Evolutionary conservation across 441 rosid species (phyloP).

Genomic region (Biscutella auriculata): DNA sequence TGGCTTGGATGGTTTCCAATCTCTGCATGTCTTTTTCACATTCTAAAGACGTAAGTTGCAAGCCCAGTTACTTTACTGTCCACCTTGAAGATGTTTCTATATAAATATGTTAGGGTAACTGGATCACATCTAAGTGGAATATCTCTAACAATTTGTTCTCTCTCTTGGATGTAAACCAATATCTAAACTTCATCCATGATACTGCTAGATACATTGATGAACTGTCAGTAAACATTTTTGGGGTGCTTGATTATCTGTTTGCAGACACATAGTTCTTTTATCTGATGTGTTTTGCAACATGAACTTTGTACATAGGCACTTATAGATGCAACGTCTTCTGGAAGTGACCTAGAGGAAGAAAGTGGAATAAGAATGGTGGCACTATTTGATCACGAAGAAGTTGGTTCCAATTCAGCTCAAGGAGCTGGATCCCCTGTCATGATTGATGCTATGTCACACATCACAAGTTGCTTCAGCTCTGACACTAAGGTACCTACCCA

Average conservation of each 20-base stretch:
- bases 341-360: slow-evolving; percentile 59
- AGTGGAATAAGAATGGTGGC: slow-evolving; percentile 92
- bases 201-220: neutral
- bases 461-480: slow-evolving; percentile 58
- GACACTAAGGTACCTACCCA: slow-evolving; percentile 48
- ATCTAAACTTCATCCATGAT: neutral
- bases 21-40: neutral
- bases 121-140: neutral
- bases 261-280: neutral
- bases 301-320: slow-evolving; percentile 43
- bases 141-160: neutral
- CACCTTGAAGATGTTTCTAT: neutral
- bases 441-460: slow-evolving; percentile 84
- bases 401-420: slow-evolving; percentile 89
- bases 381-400: slow-evolving; percentile 94
- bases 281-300: neutral
- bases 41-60: neutral
- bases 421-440: slow-evolving; percentile 97
- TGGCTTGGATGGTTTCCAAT: neutral
- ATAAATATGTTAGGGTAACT: neutral
- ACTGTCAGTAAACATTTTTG: neutral
- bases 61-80: neutral
- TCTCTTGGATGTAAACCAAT: neutral
- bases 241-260: neutral
- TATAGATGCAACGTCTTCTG: slow-evolving; percentile 71